phyloP scores from a whole-genome alignment of 768 basidiomycete genomes.

The Mycena alexandri region DNA sequence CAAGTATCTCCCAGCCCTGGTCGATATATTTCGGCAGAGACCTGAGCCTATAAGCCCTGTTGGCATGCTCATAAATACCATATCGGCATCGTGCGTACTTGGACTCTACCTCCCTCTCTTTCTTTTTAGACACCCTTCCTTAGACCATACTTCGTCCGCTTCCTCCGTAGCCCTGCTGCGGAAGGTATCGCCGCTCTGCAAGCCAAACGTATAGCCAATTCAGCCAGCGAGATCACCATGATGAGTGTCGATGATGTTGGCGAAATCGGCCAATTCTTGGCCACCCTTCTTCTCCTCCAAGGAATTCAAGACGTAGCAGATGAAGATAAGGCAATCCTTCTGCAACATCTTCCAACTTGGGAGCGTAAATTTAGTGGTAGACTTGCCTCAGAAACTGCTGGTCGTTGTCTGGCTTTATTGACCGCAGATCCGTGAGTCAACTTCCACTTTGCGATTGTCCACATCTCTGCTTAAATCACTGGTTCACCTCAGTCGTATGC shows the following conservation, averaged over 20 bases:
- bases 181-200: slow-evolving; percentile 52
- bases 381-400: slow-evolving; percentile 50
- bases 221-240: slow-evolving; percentile 35
- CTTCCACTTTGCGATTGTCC: neutral
- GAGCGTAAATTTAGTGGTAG: slow-evolving; percentile 42
- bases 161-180: slow-evolving; percentile 46
- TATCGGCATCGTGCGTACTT: slow-evolving; percentile 51
- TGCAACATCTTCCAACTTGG: slow-evolving; percentile 52
- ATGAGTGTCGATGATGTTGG: slow-evolving; percentile 45
- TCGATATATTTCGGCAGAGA: slow-evolving; percentile 45
- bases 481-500: slow-evolving; percentile 42
- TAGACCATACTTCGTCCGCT: slow-evolving; percentile 59
- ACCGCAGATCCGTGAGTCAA: slow-evolving; percentile 43
- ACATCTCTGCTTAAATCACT: neutral
- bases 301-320: slow-evolving; percentile 48
- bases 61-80: slow-evolving; percentile 48
- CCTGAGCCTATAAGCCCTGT: slow-evolving; percentile 41
- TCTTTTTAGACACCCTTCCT: neutral
- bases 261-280: slow-evolving; percentile 55
- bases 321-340: slow-evolving; percentile 48
- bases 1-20: slow-evolving; percentile 51
- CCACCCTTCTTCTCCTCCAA: slow-evolving; percentile 55
- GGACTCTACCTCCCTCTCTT: neutral
- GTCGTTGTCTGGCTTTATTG: slow-evolving; percentile 52
- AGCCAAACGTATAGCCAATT: slow-evolving; percentile 50